phyloP scores from a whole-genome alignment of 2,329 filamentous ascomycete species.

The Kalmusia sp. region DNA sequence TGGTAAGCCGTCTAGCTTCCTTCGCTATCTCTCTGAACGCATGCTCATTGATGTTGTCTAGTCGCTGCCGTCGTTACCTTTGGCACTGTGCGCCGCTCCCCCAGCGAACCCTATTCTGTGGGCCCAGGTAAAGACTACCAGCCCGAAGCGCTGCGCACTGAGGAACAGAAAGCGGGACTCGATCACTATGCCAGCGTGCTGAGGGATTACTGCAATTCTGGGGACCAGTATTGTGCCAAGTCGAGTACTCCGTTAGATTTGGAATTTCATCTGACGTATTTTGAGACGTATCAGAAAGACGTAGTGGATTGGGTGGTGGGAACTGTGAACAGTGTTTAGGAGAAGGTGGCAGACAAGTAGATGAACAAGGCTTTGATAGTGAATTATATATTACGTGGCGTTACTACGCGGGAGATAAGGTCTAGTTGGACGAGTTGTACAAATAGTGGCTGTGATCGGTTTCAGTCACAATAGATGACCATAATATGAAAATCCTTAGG shows the following conservation, averaged over 20 bases:
- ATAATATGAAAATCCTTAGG: too few relatives aligned
- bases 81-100: constrained; percentile 11
- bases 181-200: constrained; percentile 54
- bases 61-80: constrained; percentile 17
- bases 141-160: constrained; percentile 7
- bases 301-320: constrained; percentile 16
- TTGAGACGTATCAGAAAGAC: constrained; percentile 27
- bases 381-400: too few relatives aligned
- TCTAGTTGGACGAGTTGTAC: too few relatives aligned
- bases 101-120: constrained; percentile 11
- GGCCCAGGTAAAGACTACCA: constrained; percentile 14
- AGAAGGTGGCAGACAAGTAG: too few relatives aligned
- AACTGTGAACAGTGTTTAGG: too few relatives aligned
- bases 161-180: constrained; percentile 7
- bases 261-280: constrained; percentile 65
- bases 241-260: constrained; percentile 55
- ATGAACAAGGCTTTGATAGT: too few relatives aligned
- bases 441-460: too few relatives aligned
- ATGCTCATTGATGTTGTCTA: not conserved
- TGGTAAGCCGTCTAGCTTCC: constrained; percentile 12
- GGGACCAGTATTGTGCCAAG: constrained; percentile 69
- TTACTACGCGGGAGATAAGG: too few relatives aligned
- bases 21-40: too few relatives aligned
- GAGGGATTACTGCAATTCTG: constrained; percentile 66
- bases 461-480: too few relatives aligned